Evolutionary conservation across 164 flowering plant genomes (phyloP).

Genomic region (Tetracentron sinense): DNA sequence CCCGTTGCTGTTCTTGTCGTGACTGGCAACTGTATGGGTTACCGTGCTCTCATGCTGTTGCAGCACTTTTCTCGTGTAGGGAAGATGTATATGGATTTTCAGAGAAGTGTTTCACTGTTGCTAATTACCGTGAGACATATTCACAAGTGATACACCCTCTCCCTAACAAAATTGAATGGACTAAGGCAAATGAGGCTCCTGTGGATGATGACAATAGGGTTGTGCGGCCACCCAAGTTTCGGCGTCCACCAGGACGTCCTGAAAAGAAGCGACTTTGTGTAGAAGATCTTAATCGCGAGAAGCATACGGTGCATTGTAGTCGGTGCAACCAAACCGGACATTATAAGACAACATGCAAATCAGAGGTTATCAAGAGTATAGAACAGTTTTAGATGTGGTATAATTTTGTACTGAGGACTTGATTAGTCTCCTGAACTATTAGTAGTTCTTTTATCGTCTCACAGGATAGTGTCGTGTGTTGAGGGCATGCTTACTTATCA

Average conservation of each 20-base stretch:
- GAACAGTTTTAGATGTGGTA: constrained; percentile 34
- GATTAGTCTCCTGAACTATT: constrained; percentile 12
- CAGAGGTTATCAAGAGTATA: constrained; percentile 37
- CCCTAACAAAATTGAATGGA: constrained; percentile 55
- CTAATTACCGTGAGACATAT: constrained; percentile 52
- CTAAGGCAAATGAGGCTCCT: constrained; percentile 25
- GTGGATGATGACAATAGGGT: constrained; percentile 32
- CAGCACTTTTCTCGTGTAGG: constrained; percentile 62
- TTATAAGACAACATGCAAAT: constrained; percentile 84
- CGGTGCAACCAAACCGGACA: constrained; percentile 86
- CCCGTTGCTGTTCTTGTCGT: constrained; percentile 63
- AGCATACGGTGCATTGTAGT: constrained; percentile 80
- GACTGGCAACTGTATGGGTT: constrained; percentile 78
- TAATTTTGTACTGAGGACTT: constrained; percentile 14
- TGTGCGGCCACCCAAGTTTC: constrained; percentile 75
- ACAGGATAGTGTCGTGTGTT: background rate
- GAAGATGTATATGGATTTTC: constrained; percentile 57
- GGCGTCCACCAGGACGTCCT: constrained; percentile 82
- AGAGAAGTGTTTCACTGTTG: constrained; percentile 53
- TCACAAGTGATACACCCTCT: constrained; percentile 49
- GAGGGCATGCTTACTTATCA: too few relatives aligned
- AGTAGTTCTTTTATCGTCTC: background rate
- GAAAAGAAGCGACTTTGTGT: constrained; percentile 67
- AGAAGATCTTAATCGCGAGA: constrained; percentile 62
- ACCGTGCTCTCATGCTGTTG: constrained; percentile 85